Base-by-base conservation (phyloP, 768 basidiomycete genomes). In the Favolaschia claudopus region DNA sequence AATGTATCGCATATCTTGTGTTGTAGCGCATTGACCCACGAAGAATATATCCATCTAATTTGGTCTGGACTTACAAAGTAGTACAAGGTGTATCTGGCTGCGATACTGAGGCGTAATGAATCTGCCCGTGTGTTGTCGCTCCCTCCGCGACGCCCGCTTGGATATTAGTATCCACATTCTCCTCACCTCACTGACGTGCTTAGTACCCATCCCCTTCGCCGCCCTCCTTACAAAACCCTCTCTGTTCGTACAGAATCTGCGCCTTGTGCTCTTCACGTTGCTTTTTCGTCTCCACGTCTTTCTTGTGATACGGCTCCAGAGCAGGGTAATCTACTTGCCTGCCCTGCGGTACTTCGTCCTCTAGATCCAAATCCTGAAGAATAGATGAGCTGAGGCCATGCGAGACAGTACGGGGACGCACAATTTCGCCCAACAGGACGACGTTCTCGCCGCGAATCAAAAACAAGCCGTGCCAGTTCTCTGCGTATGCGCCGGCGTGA, bases 381-480 rank as follows among this genome's bases (percentile, higher is more conserved):
- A 48, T 25, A 55, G 43, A 44, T 42, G 29, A 43, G n/a, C 22
- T 22, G 57, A 47, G 62, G 32, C 25, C 33, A n/a, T n/a, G n/a
- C n/a, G n/a, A n/a, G 34, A 10, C 20, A 7, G 31, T 29, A 45
- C 9, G 31, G 31, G 5, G 31, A 85, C 93, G 72, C 68, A 96
- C 97, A 61, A 99, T 92, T 83, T 99, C 97, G 33, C 97, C 97
- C 20, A 99, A 79, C 59, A 98, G 77, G 31, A 99, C 97, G 15
- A 99, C 97, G 72, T 99, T 99, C 81, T 99, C 97, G 45, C 97
- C 97, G 52, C 97, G 87, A 65, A 99, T 95, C 63, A 99, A 85
- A 76, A 93, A 95, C 27, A 99, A 84, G 4, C 96, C 96, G 60
- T 88, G 85, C 79, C 88, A 91, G 66, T 84, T 87, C 70, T 99